A percentile compares a stretch with the other conserved stretches of the same genome.
These are phyloP conservation scores for Conticribra guillardii DNA, from an alignment of 108 stramenopile genomes.

Conservation along the genomic window DNA sequence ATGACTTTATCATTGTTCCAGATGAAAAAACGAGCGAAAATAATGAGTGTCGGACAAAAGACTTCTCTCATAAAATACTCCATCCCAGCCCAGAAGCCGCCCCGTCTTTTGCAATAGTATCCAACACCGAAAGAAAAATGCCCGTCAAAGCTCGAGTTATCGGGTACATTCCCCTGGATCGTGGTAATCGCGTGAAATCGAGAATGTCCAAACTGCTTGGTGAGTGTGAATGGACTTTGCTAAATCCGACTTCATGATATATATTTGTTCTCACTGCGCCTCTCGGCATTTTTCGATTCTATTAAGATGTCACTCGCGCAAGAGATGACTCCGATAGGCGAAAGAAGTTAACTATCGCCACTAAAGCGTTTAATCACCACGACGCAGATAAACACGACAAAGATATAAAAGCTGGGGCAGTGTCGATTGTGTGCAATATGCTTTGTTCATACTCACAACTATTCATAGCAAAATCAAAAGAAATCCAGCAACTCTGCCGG, in stretches of 20 bases:
- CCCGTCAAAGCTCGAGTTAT: conserved; percentile 25
- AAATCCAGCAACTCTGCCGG: conserved; percentile 15
- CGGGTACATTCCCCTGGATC: conserved; percentile 43
- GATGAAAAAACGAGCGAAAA: too few relatives aligned
- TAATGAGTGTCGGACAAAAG: too few relatives aligned
- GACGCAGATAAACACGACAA: conserved; percentile 31
- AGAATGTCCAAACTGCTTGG: conserved; percentile 39
- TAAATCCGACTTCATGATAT: too few relatives aligned
- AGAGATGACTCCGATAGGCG: conserved; percentile 30
- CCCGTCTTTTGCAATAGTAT: too few relatives aligned
- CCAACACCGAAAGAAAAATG: conserved; percentile 18
- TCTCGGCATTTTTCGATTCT: neutral
- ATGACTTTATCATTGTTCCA: too few relatives aligned
- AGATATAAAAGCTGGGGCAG: conserved; percentile 38
- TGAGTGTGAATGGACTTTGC: too few relatives aligned
- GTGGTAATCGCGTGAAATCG: conserved; percentile 20
- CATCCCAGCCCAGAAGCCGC: too few relatives aligned
- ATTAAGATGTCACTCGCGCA: conserved; percentile 33
- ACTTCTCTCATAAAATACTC: too few relatives aligned
- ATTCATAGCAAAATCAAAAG: conserved; percentile 38
- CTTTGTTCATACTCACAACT: conserved; percentile 41
- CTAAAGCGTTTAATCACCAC: conserved; percentile 30
- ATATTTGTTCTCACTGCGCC: too few relatives aligned
- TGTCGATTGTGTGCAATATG: conserved; percentile 33
- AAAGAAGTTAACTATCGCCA: conserved; percentile 20